phyloP scores from a whole-genome alignment of 495 filamentous ascomycete species.

The Talaromyces wortmannii region DNA sequence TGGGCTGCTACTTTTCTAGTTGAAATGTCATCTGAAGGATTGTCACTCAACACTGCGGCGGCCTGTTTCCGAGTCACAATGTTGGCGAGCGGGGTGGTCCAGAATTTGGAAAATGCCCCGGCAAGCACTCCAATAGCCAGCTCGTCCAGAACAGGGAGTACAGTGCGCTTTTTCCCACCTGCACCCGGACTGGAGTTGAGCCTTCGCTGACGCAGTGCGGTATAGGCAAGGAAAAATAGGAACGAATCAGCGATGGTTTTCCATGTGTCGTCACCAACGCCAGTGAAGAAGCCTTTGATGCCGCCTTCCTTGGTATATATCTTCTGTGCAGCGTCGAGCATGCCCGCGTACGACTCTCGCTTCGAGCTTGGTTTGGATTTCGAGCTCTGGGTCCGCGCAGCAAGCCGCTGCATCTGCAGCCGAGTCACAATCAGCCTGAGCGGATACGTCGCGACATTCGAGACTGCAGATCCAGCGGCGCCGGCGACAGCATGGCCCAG shows the following conservation, averaged over 20 bases:
- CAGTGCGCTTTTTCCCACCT: constrained; percentile 29
- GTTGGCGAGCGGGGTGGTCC: constrained; percentile 78
- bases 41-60: constrained; percentile 36
- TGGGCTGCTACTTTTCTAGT: constrained; percentile 54
- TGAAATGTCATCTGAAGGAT: constrained; percentile 12
- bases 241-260: constrained; percentile 73
- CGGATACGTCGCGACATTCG: constrained; percentile 75
- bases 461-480: constrained; percentile 69
- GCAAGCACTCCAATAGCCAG: constrained; percentile 70
- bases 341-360: constrained; percentile 45
- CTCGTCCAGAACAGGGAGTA: constrained; percentile 63
- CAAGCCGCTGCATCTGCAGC: constrained; percentile 70
- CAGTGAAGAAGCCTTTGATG: constrained; percentile 65
- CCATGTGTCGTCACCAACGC: constrained; percentile 61
- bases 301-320: constrained; percentile 71
- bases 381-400: constrained; percentile 9
- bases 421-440: constrained; percentile 80
- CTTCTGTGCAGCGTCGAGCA: constrained; percentile 61
- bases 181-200: constrained; percentile 33
- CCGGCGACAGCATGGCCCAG: constrained; percentile 85
- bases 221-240: constrained; percentile 82
- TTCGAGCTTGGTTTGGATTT: constrained; percentile 18
- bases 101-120: constrained; percentile 67
- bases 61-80: constrained; percentile 81
- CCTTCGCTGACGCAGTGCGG: constrained; percentile 56